Percentiles rank a stretch among this genome's conserved stretches.
These are phyloP conservation scores for Saccharomycopsis schoenii DNA, from an alignment of 805 yeast genomes.

Conservation along the genomic window DNA sequence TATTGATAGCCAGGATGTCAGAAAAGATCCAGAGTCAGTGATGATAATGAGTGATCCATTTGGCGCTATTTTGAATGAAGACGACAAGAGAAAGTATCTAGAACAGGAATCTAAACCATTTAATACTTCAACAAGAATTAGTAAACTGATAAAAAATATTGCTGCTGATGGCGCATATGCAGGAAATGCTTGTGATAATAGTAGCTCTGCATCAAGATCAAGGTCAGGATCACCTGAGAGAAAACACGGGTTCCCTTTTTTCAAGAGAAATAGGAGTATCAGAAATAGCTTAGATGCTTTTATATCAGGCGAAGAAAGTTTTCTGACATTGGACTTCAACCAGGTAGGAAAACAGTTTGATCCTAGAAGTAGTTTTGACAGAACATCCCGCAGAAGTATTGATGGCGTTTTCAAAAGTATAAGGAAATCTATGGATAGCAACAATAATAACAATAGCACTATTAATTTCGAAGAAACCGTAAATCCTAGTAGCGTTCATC, in stretches of 20 bases:
- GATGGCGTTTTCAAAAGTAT: not conserved
- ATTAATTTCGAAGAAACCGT: not conserved
- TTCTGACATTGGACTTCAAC: conserved; percentile 2
- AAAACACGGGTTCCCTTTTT: not conserved
- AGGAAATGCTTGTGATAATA: not conserved
- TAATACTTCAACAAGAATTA: not conserved
- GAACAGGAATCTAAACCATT: not conserved
- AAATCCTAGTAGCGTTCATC: not conserved
- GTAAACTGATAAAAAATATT: not conserved
- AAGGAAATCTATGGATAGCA: not conserved
- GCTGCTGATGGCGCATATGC: not conserved
- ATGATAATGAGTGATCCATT: conserved; percentile 6
- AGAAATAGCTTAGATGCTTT: conserved; percentile 4
- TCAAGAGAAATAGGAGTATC: not conserved
- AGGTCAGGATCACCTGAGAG: conserved; percentile 4
- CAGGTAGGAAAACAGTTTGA: conserved; percentile 4
- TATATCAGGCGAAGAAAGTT: not conserved
- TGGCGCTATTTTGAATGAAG: conserved; percentile 2
- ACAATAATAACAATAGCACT: not conserved
- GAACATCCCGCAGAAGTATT: not conserved
- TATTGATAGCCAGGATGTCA: not conserved
- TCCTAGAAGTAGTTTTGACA: not conserved
- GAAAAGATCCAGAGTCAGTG: not conserved
- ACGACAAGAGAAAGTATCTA: not conserved
- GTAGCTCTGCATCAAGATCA: not conserved